A percentile compares a stretch with the other conserved stretches of the same genome.
Evolutionary conservation across 768 basidiomycete species (phyloP).

Genomic region (Collybia sordida): DNA sequence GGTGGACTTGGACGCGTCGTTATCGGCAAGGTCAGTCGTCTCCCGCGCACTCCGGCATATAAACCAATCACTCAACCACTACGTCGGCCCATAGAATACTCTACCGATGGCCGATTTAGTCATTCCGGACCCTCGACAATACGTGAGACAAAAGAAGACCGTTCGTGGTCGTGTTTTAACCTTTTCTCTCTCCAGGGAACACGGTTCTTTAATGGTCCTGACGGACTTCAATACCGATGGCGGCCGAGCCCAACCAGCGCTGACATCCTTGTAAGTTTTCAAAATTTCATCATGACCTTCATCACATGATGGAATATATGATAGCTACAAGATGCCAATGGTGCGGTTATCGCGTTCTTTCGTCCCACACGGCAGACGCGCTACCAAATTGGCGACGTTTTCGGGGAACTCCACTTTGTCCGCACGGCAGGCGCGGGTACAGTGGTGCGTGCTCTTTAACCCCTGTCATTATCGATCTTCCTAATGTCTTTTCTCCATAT

Average conservation of each 20-base stretch:
- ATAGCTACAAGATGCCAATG: slow-evolving; percentile 73
- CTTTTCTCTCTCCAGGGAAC: slow-evolving; percentile 40
- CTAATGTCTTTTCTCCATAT: slow-evolving; percentile 10
- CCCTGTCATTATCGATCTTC: slow-evolving; percentile 9
- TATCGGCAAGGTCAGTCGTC: slow-evolving; percentile 69
- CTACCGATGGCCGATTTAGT: slow-evolving; percentile 84
- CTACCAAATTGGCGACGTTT: slow-evolving; percentile 85
- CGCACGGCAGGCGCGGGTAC: slow-evolving; percentile 78
- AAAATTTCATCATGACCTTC: slow-evolving; percentile 12
- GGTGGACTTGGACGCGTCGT: slow-evolving; percentile 83
- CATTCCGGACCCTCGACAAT: slow-evolving; percentile 60
- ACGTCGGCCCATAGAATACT: slow-evolving; percentile 52
- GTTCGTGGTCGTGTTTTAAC: slow-evolving; percentile 15
- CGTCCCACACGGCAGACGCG: slow-evolving; percentile 74
- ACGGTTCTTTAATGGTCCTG: slow-evolving; percentile 79
- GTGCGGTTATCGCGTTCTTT: slow-evolving; percentile 75
- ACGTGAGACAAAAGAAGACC: slow-evolving; percentile 37
- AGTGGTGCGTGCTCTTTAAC: slow-evolving; percentile 53
- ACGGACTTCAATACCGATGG: slow-evolving; percentile 81
- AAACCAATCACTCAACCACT: slow-evolving; percentile 21
- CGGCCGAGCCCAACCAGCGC: slow-evolving; percentile 58
- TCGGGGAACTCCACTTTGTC: slow-evolving; percentile 82
- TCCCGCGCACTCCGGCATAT: slow-evolving; percentile 11
- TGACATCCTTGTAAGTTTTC: slow-evolving; percentile 57
- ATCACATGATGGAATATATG: slow-evolving; percentile 18